A percentile compares a stretch with the other conserved stretches of the same genome.
Conservation (phyloP, 768 basidiomycete species). For the Stropharia rugosoannulata region DNA sequence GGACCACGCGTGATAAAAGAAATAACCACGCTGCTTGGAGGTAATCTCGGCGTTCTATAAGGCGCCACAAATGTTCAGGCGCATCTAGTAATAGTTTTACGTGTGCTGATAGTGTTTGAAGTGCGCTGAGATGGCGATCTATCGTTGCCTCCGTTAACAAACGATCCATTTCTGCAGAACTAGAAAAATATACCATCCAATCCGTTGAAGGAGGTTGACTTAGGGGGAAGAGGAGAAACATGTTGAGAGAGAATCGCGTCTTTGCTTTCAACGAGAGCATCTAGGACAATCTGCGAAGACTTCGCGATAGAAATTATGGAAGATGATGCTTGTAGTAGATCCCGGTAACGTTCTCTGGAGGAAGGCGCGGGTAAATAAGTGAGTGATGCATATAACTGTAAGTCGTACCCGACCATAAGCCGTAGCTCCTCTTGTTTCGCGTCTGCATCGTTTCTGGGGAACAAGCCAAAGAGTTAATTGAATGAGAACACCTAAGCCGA, state of each 20-base stretch:
- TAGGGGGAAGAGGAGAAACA: constrained; percentile 42
- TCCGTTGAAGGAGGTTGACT: constrained; percentile 35
- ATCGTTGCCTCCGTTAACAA: not conserved
- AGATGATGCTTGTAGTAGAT: constrained; percentile 81
- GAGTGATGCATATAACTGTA: constrained; percentile 4
- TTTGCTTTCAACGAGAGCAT: constrained; percentile 63
- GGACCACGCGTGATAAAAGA: constrained; percentile 80
- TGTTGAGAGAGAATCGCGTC: constrained; percentile 48
- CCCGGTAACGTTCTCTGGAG: constrained; percentile 84
- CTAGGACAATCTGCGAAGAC: constrained; percentile 64
- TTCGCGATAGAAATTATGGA: constrained; percentile 77
- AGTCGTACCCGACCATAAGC: constrained; percentile 88
- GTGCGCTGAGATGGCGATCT: constrained; percentile 67
- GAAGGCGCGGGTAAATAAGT: constrained; percentile 43
- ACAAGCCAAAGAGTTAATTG: constrained; percentile 7
- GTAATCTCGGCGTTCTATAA: constrained; percentile 78
- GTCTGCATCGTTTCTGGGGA: constrained; percentile 71
- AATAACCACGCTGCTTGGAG: constrained; percentile 88
- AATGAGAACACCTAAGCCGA: constrained; percentile 1
- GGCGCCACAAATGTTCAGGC: constrained; percentile 88
- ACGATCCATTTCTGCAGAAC: not conserved
- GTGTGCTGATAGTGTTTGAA: constrained; percentile 83
- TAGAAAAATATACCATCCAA: constrained; percentile 34
- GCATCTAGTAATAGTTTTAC: constrained; percentile 90
- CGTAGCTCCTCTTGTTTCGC: constrained; percentile 86